Evolutionary conservation across 306 rosid genomes (phyloP).

Genomic region (Mucuna pruriens): DNA sequence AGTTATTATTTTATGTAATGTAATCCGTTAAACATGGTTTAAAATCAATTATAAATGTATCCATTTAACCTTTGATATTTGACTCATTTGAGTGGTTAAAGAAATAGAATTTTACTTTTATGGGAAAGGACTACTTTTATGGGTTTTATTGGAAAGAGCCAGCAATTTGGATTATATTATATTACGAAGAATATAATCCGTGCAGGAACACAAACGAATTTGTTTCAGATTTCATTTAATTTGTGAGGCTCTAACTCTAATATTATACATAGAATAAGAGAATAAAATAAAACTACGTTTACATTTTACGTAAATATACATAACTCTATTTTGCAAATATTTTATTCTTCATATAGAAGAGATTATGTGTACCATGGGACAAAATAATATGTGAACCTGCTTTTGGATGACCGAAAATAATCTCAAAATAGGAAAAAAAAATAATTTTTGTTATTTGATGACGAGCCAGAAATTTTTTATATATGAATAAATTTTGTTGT

Average conservation of each 20-base stretch:
- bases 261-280: no score
- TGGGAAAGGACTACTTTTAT: background rate
- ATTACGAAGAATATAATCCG: no score
- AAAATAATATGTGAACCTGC: no score
- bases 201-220: no score
- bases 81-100: background rate
- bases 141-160: background rate
- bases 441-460: no score
- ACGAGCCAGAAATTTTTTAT: no score
- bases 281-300: no score
- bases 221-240: no score
- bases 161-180: background rate
- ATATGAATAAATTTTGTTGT: no score
- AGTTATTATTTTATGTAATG: no score
- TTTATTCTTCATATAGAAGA: background rate
- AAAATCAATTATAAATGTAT: background rate
- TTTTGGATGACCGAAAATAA: no score
- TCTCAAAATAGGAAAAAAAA: no score
- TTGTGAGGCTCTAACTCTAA: background rate
- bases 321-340: background rate
- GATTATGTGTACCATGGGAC: background rate
- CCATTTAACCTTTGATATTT: background rate
- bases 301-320: background rate
- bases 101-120: background rate
- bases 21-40: background rate